Evolutionary conservation across 306 rosid species (phyloP).

Genomic region (Comarum palustre): DNA sequence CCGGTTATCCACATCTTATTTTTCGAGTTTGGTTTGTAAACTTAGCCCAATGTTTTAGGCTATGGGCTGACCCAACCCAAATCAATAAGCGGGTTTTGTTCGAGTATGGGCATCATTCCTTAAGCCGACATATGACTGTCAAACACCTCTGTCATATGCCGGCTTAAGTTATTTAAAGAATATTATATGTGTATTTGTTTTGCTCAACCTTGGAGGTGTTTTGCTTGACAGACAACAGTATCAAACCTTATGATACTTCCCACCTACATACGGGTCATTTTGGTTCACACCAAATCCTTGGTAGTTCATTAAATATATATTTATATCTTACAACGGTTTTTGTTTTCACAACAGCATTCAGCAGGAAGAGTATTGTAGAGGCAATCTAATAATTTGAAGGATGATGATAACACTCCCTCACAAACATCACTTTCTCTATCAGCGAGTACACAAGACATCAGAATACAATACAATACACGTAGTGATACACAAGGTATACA

Average conservation of each 20-base stretch:
- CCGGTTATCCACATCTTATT: too few species aligned
- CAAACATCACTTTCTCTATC: not conserved
- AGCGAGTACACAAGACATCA: not conserved
- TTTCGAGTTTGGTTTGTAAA: too few species aligned
- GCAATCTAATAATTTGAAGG: not conserved
- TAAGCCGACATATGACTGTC: too few species aligned
- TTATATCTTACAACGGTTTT: too few species aligned
- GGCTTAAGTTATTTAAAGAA: too few species aligned
- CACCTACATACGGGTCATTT: not conserved
- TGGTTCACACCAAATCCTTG: not conserved
- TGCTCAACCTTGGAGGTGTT: not conserved
- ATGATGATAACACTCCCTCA: not conserved
- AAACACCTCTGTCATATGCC: too few species aligned
- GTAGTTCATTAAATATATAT: not conserved
- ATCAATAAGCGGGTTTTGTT: too few species aligned
- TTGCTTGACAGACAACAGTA: not conserved
- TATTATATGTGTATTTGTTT: too few species aligned
- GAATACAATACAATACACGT: not conserved
- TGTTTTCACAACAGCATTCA: not conserved
- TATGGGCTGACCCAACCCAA: too few species aligned
- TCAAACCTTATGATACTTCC: not conserved
- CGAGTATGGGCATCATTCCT: too few species aligned
- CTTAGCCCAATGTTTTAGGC: too few species aligned
- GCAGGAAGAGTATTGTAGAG: not conserved
- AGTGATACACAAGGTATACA: conserved; percentile 13